phyloP scores from a whole-genome alignment of 169 alveolate species.

The Cryptosporidium sp. region DNA sequence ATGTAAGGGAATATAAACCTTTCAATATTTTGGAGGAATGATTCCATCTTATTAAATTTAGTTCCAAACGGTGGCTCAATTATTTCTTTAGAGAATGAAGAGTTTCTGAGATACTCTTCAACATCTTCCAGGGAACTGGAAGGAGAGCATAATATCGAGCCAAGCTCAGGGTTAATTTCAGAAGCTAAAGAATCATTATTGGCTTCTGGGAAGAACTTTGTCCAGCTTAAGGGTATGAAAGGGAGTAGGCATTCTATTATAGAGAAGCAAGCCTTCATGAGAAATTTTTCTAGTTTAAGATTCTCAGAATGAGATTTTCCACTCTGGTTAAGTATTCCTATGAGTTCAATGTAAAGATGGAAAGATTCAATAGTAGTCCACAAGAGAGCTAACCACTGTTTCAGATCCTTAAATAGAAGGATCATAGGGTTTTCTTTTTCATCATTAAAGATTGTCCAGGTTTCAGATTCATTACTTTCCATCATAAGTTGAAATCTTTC shows the following conservation, averaged over 20 bases:
- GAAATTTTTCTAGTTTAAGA: slow-evolving; percentile 19
- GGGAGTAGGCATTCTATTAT: slow-evolving; percentile 26
- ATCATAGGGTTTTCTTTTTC: slow-evolving; percentile 53
- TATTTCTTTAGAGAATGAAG: not conserved
- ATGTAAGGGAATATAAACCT: slow-evolving; percentile 39
- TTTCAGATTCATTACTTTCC: not conserved
- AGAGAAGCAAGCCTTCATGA: slow-evolving; percentile 20
- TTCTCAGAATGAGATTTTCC: not conserved
- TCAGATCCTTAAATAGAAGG: slow-evolving; percentile 15
- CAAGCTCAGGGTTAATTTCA: slow-evolving; percentile 5
- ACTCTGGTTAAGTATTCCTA: not conserved
- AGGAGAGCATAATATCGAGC: slow-evolving; percentile 1
- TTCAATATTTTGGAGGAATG: slow-evolving; percentile 18
- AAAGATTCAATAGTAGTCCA: slow-evolving; percentile 28
- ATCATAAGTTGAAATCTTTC: slow-evolving; percentile 14
- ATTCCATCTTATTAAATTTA: not conserved
- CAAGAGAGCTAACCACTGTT: slow-evolving; percentile 20
- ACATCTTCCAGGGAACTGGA: slow-evolving; percentile 14
- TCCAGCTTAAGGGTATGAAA: slow-evolving; percentile 41
- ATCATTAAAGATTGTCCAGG: slow-evolving; percentile 10
- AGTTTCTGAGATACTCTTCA: not conserved
- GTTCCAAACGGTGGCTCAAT: not conserved
- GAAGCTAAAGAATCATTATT: not conserved
- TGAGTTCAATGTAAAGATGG: not conserved
- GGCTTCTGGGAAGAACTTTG: slow-evolving; percentile 5